Evolutionary conservation across 768 basidiomycete species (phyloP).

Genomic region (Obba rivulosa): DNA sequence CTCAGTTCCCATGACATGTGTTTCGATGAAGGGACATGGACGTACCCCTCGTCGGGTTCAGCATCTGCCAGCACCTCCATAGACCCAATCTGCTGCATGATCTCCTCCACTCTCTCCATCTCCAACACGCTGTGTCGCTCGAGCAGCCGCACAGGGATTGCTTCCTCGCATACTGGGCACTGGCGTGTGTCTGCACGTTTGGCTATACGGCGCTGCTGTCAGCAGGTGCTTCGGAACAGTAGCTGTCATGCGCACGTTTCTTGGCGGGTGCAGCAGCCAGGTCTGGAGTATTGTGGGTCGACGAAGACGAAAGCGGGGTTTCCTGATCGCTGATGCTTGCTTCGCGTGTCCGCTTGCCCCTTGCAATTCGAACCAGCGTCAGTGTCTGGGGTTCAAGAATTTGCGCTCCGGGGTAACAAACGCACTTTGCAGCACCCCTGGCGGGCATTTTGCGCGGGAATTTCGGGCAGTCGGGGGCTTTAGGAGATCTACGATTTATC

Average conservation of each 20-base stretch:
- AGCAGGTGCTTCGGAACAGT: neutral
- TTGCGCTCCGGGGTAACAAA: slow-evolving; percentile 4
- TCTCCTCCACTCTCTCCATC: slow-evolving; percentile 60
- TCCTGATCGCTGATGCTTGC: slow-evolving; percentile 18
- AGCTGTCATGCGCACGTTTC: slow-evolving; percentile 26
- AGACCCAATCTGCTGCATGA: slow-evolving; percentile 60
- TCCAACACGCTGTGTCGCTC: slow-evolving; percentile 61
- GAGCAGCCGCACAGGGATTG: slow-evolving; percentile 69
- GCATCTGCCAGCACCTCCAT: slow-evolving; percentile 48
- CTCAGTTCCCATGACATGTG: neutral
- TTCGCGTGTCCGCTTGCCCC: slow-evolving; percentile 44
- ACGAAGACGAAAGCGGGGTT: slow-evolving; percentile 28
- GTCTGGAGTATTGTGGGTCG: slow-evolving; percentile 22
- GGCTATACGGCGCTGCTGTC: slow-evolving; percentile 29
- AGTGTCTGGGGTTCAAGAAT: neutral
- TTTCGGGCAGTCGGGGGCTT: slow-evolving; percentile 15
- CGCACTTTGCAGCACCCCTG: slow-evolving; percentile 22
- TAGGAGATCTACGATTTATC: neutral
- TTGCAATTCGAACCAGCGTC: slow-evolving; percentile 3
- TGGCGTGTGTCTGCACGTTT: slow-evolving; percentile 70
- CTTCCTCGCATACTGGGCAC: slow-evolving; percentile 73
- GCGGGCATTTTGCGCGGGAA: slow-evolving; percentile 8
- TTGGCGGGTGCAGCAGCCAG: slow-evolving; percentile 28
- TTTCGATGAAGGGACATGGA: slow-evolving; percentile 4
- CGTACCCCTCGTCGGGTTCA: slow-evolving; percentile 52